Conservation (phyloP, 2,329 filamentous ascomycete genomes). For the Pseudocercospora crystallina region DNA sequence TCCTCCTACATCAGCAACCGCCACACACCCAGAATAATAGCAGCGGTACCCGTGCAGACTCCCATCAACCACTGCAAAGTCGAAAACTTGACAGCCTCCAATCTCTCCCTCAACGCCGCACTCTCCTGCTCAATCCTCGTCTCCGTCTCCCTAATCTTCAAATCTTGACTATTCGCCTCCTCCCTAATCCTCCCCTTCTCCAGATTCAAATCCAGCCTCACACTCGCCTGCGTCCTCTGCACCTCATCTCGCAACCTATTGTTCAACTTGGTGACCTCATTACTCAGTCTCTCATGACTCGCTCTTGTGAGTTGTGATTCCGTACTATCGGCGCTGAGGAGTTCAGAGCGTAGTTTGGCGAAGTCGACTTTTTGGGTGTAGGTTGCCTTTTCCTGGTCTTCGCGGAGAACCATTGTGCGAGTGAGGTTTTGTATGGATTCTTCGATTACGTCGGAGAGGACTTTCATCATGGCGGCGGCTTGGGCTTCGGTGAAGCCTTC, state of each 20-base stretch:
- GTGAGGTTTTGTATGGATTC: slow-evolving; percentile 98
- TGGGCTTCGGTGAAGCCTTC: slow-evolving; percentile 97
- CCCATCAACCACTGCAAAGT: slow-evolving; percentile 97
- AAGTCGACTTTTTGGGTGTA: slow-evolving; percentile 94
- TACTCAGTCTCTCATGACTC: slow-evolving; percentile 87
- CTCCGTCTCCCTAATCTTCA: slow-evolving; percentile 98
- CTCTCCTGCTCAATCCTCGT: slow-evolving; percentile 98
- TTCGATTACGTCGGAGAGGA: slow-evolving; percentile 93
- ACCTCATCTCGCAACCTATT: slow-evolving; percentile 90
- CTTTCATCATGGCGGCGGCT: slow-evolving; percentile 96
- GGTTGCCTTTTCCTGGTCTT: slow-evolving; percentile 80
- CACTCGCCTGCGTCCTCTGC: slow-evolving; percentile 86
- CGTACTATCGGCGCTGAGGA: slow-evolving; percentile 86
- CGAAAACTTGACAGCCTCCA: slow-evolving; percentile 97
- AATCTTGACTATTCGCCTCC: slow-evolving; percentile 92
- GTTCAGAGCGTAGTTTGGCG: slow-evolving; percentile 90
- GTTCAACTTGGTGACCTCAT: slow-evolving; percentile 92
- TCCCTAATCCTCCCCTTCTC: slow-evolving; percentile 96
- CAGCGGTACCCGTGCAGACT: slow-evolving; percentile 65
- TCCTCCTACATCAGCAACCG: slow-evolving; percentile 58
- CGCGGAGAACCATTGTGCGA: slow-evolving; percentile 93
- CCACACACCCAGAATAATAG: slow-evolving; percentile 67
- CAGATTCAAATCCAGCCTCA: slow-evolving; percentile 87
- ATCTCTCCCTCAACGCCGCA: slow-evolving; percentile 80
- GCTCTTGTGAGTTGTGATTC: slow-evolving; percentile 85